These are phyloP conservation scores for Colletotrichum lindemuthianum DNA, from an alignment of 2,329 filamentous ascomycete genomes.

Conservation along the genomic window DNA sequence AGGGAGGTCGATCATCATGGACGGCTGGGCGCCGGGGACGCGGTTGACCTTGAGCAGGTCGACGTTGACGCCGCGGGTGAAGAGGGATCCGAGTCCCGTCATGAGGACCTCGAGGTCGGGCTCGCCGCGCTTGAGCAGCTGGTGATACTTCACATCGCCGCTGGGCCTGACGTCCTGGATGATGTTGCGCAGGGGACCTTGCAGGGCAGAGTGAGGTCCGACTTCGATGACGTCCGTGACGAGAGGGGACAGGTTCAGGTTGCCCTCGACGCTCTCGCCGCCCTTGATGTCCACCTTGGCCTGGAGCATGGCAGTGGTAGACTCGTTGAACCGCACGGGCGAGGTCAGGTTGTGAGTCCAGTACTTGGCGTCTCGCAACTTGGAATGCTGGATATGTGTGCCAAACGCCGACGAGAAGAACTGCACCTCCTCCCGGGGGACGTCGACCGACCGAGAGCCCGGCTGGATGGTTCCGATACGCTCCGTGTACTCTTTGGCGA, in stretches of 20 bases:
- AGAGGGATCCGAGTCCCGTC: no score
- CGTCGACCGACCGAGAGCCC: not conserved
- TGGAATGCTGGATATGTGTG: not conserved
- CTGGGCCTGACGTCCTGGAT: constrained; percentile 29
- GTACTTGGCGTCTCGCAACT: constrained; percentile 44
- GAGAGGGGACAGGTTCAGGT: no score
- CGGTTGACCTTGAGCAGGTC: constrained; percentile 46
- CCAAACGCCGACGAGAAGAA: constrained; percentile 56
- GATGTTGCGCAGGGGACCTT: constrained; percentile 22
- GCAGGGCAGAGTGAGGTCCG: not conserved
- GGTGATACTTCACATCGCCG: constrained; percentile 39
- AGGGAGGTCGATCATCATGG: constrained; percentile 34
- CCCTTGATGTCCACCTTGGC: no score
- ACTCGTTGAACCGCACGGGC: constrained; percentile 53
- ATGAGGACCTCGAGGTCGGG: not conserved
- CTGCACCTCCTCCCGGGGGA: constrained; percentile 3
- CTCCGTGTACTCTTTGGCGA: constrained; percentile 48
- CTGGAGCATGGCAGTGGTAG: no score
- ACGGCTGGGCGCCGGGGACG: constrained; percentile 39
- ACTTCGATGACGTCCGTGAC: no score
- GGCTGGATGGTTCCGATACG: constrained; percentile 40
- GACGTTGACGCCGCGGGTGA: no score
- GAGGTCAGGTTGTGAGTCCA: constrained; percentile 58
- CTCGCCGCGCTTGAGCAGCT: constrained; percentile 6
- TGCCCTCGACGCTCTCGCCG: no score